Evolutionary conservation across 352 stramenopile genomes (phyloP).

Genomic region (Aphanomyces astaci): DNA sequence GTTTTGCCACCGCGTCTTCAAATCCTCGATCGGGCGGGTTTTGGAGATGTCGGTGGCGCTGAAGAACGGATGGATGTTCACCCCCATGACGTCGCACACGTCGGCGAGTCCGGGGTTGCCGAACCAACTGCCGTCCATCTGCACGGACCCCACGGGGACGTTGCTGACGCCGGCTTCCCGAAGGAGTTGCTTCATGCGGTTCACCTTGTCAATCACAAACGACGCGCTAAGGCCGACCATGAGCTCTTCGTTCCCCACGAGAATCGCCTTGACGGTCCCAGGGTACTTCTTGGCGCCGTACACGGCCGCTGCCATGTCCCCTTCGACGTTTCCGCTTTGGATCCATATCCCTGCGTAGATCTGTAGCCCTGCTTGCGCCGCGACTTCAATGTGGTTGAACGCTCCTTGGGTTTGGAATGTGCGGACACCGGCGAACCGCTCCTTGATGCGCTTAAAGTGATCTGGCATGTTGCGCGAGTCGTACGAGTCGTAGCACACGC

Average conservation of each 20-base stretch:
- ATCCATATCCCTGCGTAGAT: conserved; percentile 43
- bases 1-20: conserved; percentile 26
- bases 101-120: conserved; percentile 29
- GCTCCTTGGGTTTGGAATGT: conserved; percentile 12
- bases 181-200: neutral
- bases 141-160: conserved; percentile 12
- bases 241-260: conserved; percentile 68
- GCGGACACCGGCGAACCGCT: conserved; percentile 3
- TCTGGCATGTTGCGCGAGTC: neutral
- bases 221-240: conserved; percentile 21
- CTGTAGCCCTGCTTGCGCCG: neutral
- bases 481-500: conserved; percentile 17
- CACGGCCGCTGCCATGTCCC: conserved; percentile 54
- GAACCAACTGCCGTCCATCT: conserved; percentile 16
- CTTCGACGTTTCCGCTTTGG: conserved; percentile 28
- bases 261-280: conserved; percentile 40
- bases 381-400: conserved; percentile 16
- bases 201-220: conserved; percentile 4
- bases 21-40: conserved; percentile 10
- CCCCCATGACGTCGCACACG: conserved; percentile 49
- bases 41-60: conserved; percentile 5
- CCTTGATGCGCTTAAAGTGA: conserved; percentile 12
- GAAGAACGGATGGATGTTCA: conserved; percentile 72
- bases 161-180: conserved; percentile 3
- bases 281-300: conserved; percentile 36